Base-by-base conservation (phyloP, 208 protist genomes). In the Trypanosoma congolense region DNA sequence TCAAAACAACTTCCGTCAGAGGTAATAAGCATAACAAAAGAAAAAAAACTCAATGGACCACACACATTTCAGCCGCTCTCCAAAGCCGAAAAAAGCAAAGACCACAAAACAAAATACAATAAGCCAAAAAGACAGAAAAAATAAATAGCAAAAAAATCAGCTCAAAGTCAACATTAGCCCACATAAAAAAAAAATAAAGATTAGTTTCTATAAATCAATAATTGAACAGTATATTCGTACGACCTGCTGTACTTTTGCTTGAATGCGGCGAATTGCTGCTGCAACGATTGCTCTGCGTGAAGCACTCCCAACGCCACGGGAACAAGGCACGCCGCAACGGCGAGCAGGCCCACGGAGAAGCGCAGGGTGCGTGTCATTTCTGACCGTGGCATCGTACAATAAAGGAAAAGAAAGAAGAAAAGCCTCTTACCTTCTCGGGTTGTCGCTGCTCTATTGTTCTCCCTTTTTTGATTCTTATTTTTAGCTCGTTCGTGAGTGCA, bases 61-160 rank as follows among this genome's bases (percentile, higher is more conserved):
- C n/a, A n/a, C n/a, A n/a, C n/a, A n/a, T n/a, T n/a, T n/a, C n/a
- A n/a, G n/a, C n/a, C n/a, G n/a, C n/a, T n/a, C n/a, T n/a, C n/a
- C n/a, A n/a, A n/a, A n/a, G n/a, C n/a, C n/a, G n/a, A n/a, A n/a
- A n/a, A n/a, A 30, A 35, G 28, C 22, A 24, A 38, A 19, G 42
- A 14, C 40, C 18, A 63, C 33, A 35, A 19, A 64, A 64, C 53
- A 14, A 70, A 52, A 48, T 40, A 52, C 0, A 62, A 22, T 16
- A 61, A 29, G 8, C 28, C 44, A n/a, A 61, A 46, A 19, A 44
- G 26, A 57, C 44, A 48, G n/a, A 18, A 53, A 63, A 53, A 54
- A 21, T 45, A 52, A 49, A 52, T 19, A 48, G 33, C 18, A 1
- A 59, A 49, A 44, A 50, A 43, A 49, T 16, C n/a, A n/a, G n/a